These are phyloP conservation scores for Hysterangium stoloniferum DNA, from an alignment of 768 basidiomycete species.

Conservation along the genomic window DNA sequence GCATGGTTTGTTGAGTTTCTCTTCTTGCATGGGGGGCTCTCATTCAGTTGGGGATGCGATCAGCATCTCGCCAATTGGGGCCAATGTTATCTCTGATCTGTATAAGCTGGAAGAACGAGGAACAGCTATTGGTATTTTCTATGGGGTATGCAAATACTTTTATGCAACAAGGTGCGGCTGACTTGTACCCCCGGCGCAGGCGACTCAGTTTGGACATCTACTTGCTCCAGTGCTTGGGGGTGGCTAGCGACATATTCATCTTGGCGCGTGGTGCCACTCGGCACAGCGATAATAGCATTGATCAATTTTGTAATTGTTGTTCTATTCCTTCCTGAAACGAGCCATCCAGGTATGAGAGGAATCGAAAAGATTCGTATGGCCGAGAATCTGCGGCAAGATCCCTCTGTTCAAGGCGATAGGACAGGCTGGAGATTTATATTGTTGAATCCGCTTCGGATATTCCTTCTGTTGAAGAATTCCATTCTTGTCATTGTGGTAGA, in stretches of 20 bases:
- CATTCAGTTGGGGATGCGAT: too few species aligned
- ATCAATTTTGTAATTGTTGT: constrained; percentile 32
- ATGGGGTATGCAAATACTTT: background rate
- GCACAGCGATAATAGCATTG: constrained; percentile 34
- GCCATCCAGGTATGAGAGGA: constrained; percentile 48
- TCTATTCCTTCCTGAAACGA: constrained; percentile 57
- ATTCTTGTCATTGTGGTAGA: background rate
- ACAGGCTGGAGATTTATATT: constrained; percentile 22
- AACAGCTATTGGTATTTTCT: constrained; percentile 24
- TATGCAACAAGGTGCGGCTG: too few species aligned
- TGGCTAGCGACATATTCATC: constrained; percentile 45
- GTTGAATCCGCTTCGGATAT: constrained; percentile 50
- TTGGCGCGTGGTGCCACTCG: constrained; percentile 54
- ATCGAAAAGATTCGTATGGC: constrained; percentile 50
- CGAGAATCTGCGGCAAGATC: constrained; percentile 8
- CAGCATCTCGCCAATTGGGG: constrained; percentile 10
- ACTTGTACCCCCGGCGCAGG: background rate
- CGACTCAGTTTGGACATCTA: background rate
- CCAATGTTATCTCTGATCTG: constrained; percentile 58
- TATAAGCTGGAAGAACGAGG: constrained; percentile 55
- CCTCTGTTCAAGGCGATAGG: constrained; percentile 7
- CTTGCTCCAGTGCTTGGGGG: background rate
- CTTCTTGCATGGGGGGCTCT: too few species aligned
- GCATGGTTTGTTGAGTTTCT: too few species aligned
- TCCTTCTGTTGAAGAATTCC: constrained; percentile 18